A percentile compares a stretch with the other conserved stretches of the same genome.
Conservation (phyloP, 495 filamentous ascomycete genomes). For the Talaromyces borbonicus region DNA sequence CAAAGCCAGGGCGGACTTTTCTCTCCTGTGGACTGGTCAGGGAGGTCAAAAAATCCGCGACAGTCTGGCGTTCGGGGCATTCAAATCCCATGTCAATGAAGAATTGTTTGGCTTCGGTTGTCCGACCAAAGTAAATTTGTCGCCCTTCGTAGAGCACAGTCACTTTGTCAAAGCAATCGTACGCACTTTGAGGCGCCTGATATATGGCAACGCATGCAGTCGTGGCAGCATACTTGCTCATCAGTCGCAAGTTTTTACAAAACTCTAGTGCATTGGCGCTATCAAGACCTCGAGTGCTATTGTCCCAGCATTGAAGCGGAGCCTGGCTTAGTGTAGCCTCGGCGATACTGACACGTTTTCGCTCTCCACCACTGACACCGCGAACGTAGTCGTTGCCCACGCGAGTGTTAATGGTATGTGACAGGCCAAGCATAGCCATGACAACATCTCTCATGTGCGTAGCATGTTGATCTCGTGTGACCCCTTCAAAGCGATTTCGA, state of each 20-base stretch:
- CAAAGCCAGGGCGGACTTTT: constrained; percentile 51
- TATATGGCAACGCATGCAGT: constrained; percentile 76
- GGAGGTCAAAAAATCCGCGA: constrained; percentile 72
- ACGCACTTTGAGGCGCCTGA: constrained; percentile 68
- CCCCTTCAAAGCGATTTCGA: constrained; percentile 47
- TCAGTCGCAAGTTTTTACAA: constrained; percentile 53
- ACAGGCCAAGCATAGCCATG: constrained; percentile 71
- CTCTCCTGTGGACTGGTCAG: constrained; percentile 65
- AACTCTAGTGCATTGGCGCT: constrained; percentile 78
- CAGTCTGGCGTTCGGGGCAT: constrained; percentile 62
- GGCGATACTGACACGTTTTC: constrained; percentile 76
- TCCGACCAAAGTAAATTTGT: constrained; percentile 70
- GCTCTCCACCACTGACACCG: constrained; percentile 73
- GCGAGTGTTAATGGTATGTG: constrained; percentile 64
- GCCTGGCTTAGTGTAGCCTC: constrained; percentile 55
- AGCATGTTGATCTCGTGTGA: constrained; percentile 49
- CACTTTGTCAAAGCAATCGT: constrained; percentile 71
- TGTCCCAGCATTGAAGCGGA: constrained; percentile 75
- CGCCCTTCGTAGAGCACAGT: constrained; percentile 72
- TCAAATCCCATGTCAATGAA: constrained; percentile 69
- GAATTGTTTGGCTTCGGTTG: constrained; percentile 52
- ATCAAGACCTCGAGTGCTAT: constrained; percentile 69
- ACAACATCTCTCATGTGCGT: constrained; percentile 62
- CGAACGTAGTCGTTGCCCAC: constrained; percentile 75
- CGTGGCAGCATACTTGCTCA: constrained; percentile 53